Percentiles rank a stretch among this genome's conserved stretches.
Conservation (phyloP, 2,329 filamentous ascomycete genomes). For the Macrophomina phaseolina region DNA sequence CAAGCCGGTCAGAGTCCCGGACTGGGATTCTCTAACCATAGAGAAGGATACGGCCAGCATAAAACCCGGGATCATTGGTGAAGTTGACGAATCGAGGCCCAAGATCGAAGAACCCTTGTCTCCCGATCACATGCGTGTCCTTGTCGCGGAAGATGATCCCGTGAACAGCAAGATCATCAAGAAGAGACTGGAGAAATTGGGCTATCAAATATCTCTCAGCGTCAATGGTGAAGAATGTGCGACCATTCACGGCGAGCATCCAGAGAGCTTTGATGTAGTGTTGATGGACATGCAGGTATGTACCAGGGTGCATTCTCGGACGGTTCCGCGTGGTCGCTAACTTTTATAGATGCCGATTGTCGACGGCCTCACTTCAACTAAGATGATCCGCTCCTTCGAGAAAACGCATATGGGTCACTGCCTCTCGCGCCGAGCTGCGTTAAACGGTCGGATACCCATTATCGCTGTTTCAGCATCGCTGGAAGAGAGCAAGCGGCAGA, state of each 20-base stretch:
- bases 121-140: slow-evolving; percentile 63
- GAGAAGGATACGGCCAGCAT: slow-evolving; percentile 6
- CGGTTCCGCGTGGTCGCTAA: not conserved
- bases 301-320: slow-evolving; percentile 16
- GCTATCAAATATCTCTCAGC: slow-evolving; percentile 73
- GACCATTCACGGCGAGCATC: slow-evolving; percentile 68
- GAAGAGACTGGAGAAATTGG: slow-evolving; percentile 78
- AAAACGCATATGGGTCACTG: slow-evolving; percentile 55
- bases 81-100: slow-evolving; percentile 34
- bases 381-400: slow-evolving; percentile 80
- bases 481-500: slow-evolving; percentile 69
- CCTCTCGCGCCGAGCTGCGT: slow-evolving; percentile 64
- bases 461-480: slow-evolving; percentile 88
- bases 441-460: slow-evolving; percentile 74
- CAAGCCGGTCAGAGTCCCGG: slow-evolving; percentile 54
- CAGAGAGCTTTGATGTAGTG: slow-evolving; percentile 73
- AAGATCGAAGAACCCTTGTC: slow-evolving; percentile 27
- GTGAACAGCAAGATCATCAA: slow-evolving; percentile 83
- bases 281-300: slow-evolving; percentile 92
- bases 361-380: slow-evolving; percentile 80
- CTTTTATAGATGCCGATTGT: slow-evolving; percentile 82
- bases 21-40: slow-evolving; percentile 39
- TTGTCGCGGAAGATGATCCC: slow-evolving; percentile 87
- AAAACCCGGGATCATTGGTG: slow-evolving; percentile 38
- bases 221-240: slow-evolving; percentile 87